Evolutionary conservation across 768 basidiomycete species (phyloP).

Genomic region (Neoboletus subvelutipes): DNA sequence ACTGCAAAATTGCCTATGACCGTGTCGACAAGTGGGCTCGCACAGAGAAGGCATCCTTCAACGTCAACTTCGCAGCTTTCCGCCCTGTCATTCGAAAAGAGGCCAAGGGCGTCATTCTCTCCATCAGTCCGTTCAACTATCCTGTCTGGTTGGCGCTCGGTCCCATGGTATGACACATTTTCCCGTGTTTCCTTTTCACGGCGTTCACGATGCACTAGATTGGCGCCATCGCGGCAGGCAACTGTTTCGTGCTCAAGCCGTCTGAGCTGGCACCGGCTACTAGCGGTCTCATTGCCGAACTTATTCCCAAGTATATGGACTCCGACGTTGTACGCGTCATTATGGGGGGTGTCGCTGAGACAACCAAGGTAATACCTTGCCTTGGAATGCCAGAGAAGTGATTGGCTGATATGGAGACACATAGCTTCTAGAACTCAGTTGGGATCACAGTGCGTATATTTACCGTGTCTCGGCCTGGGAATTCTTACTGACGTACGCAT

Average conservation of each 20-base stretch:
- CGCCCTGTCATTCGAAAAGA: constrained; percentile 68
- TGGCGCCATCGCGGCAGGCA: constrained; percentile 80
- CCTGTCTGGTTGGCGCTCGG: constrained; percentile 59
- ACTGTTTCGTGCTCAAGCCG: constrained; percentile 69
- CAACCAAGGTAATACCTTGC: constrained; percentile 44
- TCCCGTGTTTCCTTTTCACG: background rate
- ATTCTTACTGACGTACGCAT: background rate
- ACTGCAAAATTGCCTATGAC: constrained; percentile 54
- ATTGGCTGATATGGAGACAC: background rate
- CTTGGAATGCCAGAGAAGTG: background rate
- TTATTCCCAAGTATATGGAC: constrained; percentile 78
- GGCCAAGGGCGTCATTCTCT: constrained; percentile 71
- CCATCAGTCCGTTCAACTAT: constrained; percentile 76
- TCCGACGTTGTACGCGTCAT: constrained; percentile 61
- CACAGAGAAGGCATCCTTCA: constrained; percentile 56
- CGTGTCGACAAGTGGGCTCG: constrained; percentile 76
- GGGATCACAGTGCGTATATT: constrained; percentile 51
- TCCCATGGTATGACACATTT: constrained; percentile 48
- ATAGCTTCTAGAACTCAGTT: constrained; percentile 71
- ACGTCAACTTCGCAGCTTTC: constrained; percentile 55
- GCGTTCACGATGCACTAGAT: constrained; percentile 33
- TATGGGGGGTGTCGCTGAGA: constrained; percentile 66
- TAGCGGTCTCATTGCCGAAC: constrained; percentile 59
- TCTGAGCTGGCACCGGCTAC: constrained; percentile 64
- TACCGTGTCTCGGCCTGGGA: background rate